Evolutionary conservation across 1,284 basidiomycete genomes (phyloP).

Genomic region (Pterula multifida): DNA sequence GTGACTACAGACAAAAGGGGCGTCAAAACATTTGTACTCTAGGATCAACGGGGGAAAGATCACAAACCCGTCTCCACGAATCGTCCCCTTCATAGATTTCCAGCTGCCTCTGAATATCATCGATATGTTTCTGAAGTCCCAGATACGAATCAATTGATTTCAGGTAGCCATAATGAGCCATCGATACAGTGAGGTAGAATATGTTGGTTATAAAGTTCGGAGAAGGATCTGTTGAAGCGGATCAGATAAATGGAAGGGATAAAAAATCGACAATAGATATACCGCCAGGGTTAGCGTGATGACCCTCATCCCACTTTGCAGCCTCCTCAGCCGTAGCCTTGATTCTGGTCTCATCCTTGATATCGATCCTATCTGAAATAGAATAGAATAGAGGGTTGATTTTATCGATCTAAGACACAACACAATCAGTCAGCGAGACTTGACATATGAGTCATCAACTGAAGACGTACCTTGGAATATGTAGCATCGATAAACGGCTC

Average conservation of each 20-base stretch:
- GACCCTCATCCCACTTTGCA: constrained; percentile 52
- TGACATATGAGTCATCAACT: background rate
- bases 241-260: constrained; percentile 5
- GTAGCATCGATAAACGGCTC: constrained; percentile 94
- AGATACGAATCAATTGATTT: constrained; percentile 70
- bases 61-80: background rate
- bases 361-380: constrained; percentile 56
- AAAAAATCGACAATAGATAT: constrained; percentile 3
- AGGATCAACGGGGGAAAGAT: background rate
- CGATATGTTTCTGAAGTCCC: constrained; percentile 58
- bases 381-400: constrained; percentile 82
- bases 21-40: background rate
- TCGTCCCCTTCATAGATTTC: constrained; percentile 54
- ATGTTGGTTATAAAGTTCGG: constrained; percentile 95
- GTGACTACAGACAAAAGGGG: background rate
- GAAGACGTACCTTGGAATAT: constrained; percentile 79
- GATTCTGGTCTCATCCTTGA: constrained; percentile 84
- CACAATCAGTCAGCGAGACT: constrained; percentile 3
- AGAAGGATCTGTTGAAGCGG: constrained; percentile 24
- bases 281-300: constrained; percentile 31
- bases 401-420: constrained; percentile 62
- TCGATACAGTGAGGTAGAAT: constrained; percentile 80
- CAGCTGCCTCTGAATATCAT: constrained; percentile 70
- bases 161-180: constrained; percentile 78
- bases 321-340: constrained; percentile 84